Percentiles rank a stretch among this genome's conserved stretches.
Evolutionary conservation across 2,329 filamentous ascomycete species (phyloP).

Genomic region (Calcarisporium arbuscula): DNA sequence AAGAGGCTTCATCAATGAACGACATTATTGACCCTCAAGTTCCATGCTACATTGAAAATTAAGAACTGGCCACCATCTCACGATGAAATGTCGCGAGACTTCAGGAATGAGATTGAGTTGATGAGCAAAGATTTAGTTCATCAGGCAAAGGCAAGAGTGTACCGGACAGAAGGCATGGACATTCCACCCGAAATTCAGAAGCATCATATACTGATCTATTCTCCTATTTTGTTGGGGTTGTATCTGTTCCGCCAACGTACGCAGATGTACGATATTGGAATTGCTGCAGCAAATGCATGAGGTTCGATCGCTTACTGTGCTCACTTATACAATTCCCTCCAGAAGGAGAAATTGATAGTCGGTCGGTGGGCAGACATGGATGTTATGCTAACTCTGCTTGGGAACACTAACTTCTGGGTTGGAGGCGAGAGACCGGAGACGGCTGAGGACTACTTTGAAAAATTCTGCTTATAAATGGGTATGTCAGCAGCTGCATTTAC

Average conservation of each 20-base stretch:
- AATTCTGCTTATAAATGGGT: constrained; percentile 32
- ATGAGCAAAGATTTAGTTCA: too few relatives aligned
- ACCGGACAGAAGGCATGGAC: too few relatives aligned
- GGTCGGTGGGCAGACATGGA: constrained; percentile 35
- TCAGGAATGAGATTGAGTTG: too few relatives aligned
- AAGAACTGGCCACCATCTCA: constrained; percentile 20
- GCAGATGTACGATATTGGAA: constrained; percentile 22
- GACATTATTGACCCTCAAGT: constrained; percentile 14
- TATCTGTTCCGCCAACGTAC: constrained; percentile 30
- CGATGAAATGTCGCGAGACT: too few relatives aligned
- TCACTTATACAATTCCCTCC: constrained; percentile 37
- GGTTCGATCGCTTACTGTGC: constrained; percentile 28
- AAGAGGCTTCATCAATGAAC: constrained; percentile 10
- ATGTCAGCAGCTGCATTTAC: constrained; percentile 19
- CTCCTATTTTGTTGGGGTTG: constrained; percentile 31
- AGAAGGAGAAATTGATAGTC: constrained; percentile 19
- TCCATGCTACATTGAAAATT: too few relatives aligned
- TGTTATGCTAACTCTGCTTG: constrained; percentile 20
- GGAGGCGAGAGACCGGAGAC: constrained; percentile 26
- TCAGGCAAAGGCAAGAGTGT: too few relatives aligned
- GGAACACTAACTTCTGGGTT: constrained; percentile 26
- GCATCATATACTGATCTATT: constrained; percentile 25
- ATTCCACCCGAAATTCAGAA: too few relatives aligned
- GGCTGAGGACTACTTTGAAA: constrained; percentile 26
- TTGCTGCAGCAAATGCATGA: constrained; percentile 29